Conservation (phyloP, 2,329 filamentous ascomycete species). For the Chrysoporthe cubensis region DNA sequence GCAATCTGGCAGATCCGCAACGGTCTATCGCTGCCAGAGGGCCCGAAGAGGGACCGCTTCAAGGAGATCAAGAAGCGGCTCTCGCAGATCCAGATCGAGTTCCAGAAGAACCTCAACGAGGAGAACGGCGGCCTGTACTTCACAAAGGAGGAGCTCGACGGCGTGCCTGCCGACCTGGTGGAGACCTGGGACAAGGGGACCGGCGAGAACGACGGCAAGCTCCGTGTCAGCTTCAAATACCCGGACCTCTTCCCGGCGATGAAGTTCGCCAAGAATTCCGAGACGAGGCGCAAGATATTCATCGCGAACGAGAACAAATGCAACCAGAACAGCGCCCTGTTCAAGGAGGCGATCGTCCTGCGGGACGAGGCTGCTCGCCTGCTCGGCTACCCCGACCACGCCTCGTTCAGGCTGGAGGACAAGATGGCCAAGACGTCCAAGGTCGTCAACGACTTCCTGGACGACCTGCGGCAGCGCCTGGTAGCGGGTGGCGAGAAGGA, state of each 20-base stretch:
- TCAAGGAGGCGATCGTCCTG: conserved; percentile 74
- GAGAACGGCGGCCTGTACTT: conserved; percentile 84
- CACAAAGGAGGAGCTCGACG: conserved; percentile 71
- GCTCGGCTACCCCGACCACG: conserved; percentile 77
- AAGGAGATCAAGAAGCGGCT: conserved; percentile 85
- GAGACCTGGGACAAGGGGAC: conserved; percentile 71
- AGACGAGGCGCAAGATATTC: conserved; percentile 70
- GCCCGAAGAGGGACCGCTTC: conserved; percentile 74
- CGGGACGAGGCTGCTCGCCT: conserved; percentile 79
- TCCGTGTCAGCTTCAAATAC: conserved; percentile 82
- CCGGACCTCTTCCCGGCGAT: conserved; percentile 77
- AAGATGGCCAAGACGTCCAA: conserved; percentile 83
- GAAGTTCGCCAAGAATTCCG: conserved; percentile 74
- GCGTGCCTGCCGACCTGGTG: conserved; percentile 73
- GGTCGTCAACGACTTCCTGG: conserved; percentile 74
- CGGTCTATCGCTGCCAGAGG: conserved; percentile 72
- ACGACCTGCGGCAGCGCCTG: conserved; percentile 69
- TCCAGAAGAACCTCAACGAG: conserved; percentile 81
- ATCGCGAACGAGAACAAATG: conserved; percentile 82
- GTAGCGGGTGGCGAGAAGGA: conserved; percentile 73
- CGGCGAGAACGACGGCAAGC: conserved; percentile 70
- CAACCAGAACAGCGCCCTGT: conserved; percentile 72
- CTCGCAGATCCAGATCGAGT: conserved; percentile 73
- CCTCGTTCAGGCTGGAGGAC: conserved; percentile 74
- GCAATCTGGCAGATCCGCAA: conserved; percentile 59